phyloP scores from a whole-genome alignment of 345 rosid species.

The Lepidium sativum region DNA sequence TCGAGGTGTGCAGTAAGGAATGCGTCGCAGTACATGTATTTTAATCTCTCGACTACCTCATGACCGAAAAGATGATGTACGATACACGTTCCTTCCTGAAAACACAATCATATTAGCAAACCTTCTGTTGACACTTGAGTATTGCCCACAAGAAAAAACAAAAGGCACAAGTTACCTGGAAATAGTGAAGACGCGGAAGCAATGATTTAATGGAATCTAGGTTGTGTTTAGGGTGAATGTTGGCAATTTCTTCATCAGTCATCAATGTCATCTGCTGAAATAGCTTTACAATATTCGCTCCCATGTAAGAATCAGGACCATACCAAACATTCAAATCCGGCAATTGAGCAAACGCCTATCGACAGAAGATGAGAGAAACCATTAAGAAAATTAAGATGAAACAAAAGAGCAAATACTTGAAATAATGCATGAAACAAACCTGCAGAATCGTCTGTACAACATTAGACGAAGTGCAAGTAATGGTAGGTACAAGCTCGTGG shows the following conservation, averaged over 20 bases:
- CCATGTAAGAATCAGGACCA: slow-evolving; percentile 99
- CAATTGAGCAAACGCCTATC: slow-evolving; percentile 83
- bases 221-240: slow-evolving; percentile 65
- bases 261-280: slow-evolving; percentile 81
- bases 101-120: slow-evolving; percentile 6
- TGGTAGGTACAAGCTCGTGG: slow-evolving; percentile 94
- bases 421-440: slow-evolving; percentile 37
- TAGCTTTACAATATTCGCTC: slow-evolving; percentile 79
- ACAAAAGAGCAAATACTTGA: neutral
- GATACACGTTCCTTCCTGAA: slow-evolving; percentile 80
- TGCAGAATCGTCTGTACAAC: slow-evolving; percentile 89
- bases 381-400: neutral
- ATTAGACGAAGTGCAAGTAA: slow-evolving; percentile 95
- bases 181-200: slow-evolving; percentile 64
- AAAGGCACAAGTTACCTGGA: slow-evolving; percentile 44
- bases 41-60: slow-evolving; percentile 83
- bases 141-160: neutral
- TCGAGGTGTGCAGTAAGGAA: slow-evolving; percentile 92
- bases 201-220: slow-evolving; percentile 54
- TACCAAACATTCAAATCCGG: slow-evolving; percentile 73
- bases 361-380: neutral
- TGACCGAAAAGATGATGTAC: slow-evolving; percentile 93
- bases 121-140: neutral
- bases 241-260: slow-evolving; percentile 84
- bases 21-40: slow-evolving; percentile 82